These are phyloP conservation scores for Rhododendron henanense DNA, from an alignment of 148 eudicot species.

Conservation along the genomic window DNA sequence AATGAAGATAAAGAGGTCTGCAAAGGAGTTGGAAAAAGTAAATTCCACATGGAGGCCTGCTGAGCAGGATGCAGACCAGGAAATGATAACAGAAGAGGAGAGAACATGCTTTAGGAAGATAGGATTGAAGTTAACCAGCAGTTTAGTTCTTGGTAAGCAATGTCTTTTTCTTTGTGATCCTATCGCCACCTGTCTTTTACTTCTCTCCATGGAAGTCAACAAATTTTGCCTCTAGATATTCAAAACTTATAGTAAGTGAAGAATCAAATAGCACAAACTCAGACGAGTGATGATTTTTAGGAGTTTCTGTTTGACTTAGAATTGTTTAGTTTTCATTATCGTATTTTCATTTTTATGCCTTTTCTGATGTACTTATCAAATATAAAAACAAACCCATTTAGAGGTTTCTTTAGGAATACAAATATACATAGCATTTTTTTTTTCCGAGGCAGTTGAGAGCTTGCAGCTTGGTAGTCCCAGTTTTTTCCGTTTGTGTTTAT, in stretches of 20 bases:
- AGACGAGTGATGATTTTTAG: not conserved
- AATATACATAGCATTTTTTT: not conserved
- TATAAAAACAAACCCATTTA: not conserved
- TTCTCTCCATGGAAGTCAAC: not conserved
- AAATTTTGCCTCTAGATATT: not conserved
- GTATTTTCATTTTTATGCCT: not conserved
- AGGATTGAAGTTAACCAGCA: constrained; percentile 57
- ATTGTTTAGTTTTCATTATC: no score
- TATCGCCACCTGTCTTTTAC: not conserved
- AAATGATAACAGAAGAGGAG: constrained; percentile 81
- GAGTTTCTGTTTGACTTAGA: not conserved
- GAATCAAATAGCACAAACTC: not conserved
- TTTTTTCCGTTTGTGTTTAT: not conserved
- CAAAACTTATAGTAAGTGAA: not conserved
- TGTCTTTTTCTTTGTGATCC: not conserved
- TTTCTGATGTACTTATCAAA: not conserved
- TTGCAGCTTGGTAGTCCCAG: not conserved
- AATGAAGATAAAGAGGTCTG: constrained; percentile 59
- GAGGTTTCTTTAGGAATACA: not conserved
- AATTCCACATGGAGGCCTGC: constrained; percentile 52
- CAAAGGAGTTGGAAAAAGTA: constrained; percentile 39
- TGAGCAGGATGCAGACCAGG: constrained; percentile 62
- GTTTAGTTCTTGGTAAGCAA: constrained; percentile 69
- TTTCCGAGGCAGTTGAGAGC: not conserved
- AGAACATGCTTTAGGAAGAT: constrained; percentile 70